Conservation (phyloP, 805 yeast species). For the Priceomyces haplophilus region DNA sequence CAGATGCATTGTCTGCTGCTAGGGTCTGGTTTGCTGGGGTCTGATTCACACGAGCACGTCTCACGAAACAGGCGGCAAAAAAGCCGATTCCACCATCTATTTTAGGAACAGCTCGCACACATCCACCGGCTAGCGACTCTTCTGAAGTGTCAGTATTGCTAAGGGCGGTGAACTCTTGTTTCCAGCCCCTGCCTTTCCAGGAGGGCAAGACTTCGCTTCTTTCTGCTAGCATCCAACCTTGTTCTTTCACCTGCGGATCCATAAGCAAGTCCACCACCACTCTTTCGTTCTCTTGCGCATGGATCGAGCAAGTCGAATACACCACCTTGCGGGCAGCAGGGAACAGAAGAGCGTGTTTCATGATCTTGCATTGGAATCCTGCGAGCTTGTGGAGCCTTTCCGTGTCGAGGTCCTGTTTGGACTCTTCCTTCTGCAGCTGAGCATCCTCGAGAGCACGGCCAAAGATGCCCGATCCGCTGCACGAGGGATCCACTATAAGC, state of each 20-base stretch:
- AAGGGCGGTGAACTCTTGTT: constrained; percentile 56
- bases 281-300: constrained; percentile 89
- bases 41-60: constrained; percentile 1
- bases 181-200: constrained; percentile 86
- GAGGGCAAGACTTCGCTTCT: constrained; percentile 65
- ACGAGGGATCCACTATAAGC: constrained; percentile 90
- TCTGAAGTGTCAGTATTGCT: constrained; percentile 32
- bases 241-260: constrained; percentile 58
- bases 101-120: constrained; percentile 80
- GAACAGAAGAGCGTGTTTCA: constrained; percentile 82
- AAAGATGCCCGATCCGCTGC: constrained; percentile 97
- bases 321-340: constrained; percentile 77
- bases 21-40: neutral
- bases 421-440: constrained; percentile 40
- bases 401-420: constrained; percentile 43
- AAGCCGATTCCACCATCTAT: constrained; percentile 99
- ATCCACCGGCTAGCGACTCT: constrained; percentile 68
- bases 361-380: constrained; percentile 82
- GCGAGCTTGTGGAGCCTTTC: constrained; percentile 71
- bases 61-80: constrained; percentile 89
- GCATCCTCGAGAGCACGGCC: constrained; percentile 72
- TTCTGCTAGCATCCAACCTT: constrained; percentile 73
- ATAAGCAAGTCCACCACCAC: constrained; percentile 78
- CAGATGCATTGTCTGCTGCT: neutral
- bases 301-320: constrained; percentile 94